These are phyloP conservation scores for Anisogramma anomala DNA, from an alignment of 2,329 filamentous ascomycete species.

Conservation along the genomic window DNA sequence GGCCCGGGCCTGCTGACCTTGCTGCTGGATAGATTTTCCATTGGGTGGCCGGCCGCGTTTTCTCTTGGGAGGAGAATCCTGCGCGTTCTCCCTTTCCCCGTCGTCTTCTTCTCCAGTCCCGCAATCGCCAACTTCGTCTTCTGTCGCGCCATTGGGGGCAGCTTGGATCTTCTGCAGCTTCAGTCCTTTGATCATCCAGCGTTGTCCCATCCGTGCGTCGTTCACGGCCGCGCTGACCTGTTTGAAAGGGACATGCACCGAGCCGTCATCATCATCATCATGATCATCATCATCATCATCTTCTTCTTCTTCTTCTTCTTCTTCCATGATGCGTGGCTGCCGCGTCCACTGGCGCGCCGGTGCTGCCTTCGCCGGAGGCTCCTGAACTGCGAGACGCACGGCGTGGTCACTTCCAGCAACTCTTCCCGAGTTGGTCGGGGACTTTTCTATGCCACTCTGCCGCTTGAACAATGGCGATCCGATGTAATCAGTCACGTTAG, in stretches of 20 bases:
- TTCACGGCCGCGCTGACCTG: slow-evolving; percentile 5
- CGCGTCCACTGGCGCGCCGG: not conserved
- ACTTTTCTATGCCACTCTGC: not conserved
- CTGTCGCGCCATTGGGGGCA: not conserved
- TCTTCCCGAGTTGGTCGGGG: not conserved
- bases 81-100: not conserved
- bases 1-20: too few species aligned
- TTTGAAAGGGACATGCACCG: not conserved
- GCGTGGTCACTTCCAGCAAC: not conserved
- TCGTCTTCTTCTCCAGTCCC: not conserved
- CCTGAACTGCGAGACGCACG: not conserved
- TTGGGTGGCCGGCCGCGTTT: too few species aligned
- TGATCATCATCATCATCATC: not conserved
- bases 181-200: slow-evolving; percentile 3
- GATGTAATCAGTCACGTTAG: slow-evolving; percentile 7
- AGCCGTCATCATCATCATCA: slow-evolving; percentile 4
- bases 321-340: not conserved
- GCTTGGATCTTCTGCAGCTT: not conserved
- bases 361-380: not conserved
- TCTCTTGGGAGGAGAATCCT: too few species aligned
- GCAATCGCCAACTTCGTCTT: not conserved
- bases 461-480: not conserved
- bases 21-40: too few species aligned
- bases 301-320: not conserved
- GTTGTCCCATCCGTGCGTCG: not conserved